A percentile compares a stretch with the other conserved stretches of the same genome.
Conservation (phyloP, 345 rosid species). For the Raphanus sativus region DNA sequence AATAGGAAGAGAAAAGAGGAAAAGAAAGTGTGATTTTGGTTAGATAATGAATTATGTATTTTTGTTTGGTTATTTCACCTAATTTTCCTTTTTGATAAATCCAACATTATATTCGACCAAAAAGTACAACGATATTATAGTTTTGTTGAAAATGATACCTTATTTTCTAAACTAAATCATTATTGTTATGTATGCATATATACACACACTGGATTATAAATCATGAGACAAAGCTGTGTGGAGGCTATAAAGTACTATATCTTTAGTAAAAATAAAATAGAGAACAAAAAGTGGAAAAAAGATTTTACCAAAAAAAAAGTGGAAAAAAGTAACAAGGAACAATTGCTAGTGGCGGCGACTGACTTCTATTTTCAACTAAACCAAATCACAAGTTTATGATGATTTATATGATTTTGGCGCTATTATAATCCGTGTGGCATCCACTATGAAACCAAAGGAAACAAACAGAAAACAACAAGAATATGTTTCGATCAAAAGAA, state of each 20-base stretch:
- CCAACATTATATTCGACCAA: neutral
- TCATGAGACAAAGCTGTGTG: neutral
- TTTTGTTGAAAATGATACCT: neutral
- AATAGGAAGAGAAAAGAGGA: no score
- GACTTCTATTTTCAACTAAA: slow-evolving; percentile 19
- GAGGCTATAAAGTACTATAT: neutral
- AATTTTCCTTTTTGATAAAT: no score
- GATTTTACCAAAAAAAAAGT: no score
- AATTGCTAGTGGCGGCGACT: slow-evolving; percentile 27
- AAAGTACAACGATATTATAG: neutral
- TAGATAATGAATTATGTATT: no score
- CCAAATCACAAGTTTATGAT: slow-evolving; percentile 34
- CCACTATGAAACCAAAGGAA: slow-evolving; percentile 22
- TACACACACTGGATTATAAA: neutral
- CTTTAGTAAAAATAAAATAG: neutral
- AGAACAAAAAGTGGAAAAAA: neutral
- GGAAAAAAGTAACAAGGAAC: slow-evolving; percentile 6
- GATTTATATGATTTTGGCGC: slow-evolving; percentile 16
- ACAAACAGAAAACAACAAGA: slow-evolving; percentile 26
- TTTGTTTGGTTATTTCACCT: no score
- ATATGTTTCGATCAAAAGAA: neutral
- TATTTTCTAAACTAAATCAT: neutral
- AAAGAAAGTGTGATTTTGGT: no score
- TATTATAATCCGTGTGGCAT: slow-evolving; percentile 27
- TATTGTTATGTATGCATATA: neutral